These are phyloP conservation scores for Mucuna pruriens DNA, from an alignment of 306 rosid genomes.

Conservation along the genomic window DNA sequence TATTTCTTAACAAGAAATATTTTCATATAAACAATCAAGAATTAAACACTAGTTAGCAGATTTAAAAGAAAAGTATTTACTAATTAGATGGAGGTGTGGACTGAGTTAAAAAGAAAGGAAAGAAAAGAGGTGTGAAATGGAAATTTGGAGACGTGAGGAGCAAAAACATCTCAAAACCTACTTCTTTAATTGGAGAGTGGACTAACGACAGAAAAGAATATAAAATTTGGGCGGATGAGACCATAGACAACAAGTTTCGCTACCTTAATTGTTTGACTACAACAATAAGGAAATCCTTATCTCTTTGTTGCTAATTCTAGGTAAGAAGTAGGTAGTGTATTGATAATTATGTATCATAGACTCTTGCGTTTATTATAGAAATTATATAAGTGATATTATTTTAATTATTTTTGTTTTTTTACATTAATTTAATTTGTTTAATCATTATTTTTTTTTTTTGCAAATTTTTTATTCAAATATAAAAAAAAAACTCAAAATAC, in stretches of 20 bases:
- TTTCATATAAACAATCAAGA: not conserved
- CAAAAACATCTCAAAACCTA: not conserved
- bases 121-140: not conserved
- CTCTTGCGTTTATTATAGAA: not conserved
- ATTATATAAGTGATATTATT: not conserved
- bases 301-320: not conserved
- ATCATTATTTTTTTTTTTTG: not conserved
- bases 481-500: too few species aligned
- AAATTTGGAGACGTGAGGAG: conserved; percentile 21
- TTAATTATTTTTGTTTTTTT: not conserved
- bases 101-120: not conserved
- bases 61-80: not conserved
- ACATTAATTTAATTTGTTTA: not conserved
- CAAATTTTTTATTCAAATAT: not conserved
- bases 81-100: not conserved
- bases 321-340: conserved; percentile 20
- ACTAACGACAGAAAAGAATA: not conserved
- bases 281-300: conserved; percentile 22
- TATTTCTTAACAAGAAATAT: not conserved
- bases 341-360: not conserved
- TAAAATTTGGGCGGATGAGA: conserved; percentile 16
- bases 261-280: conserved; percentile 25
- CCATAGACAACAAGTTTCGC: not conserved
- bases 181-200: not conserved
- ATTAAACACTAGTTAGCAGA: not conserved